Conservation (phyloP, 169 alveolate species). For the Cryptosporidium ryanae region DNA sequence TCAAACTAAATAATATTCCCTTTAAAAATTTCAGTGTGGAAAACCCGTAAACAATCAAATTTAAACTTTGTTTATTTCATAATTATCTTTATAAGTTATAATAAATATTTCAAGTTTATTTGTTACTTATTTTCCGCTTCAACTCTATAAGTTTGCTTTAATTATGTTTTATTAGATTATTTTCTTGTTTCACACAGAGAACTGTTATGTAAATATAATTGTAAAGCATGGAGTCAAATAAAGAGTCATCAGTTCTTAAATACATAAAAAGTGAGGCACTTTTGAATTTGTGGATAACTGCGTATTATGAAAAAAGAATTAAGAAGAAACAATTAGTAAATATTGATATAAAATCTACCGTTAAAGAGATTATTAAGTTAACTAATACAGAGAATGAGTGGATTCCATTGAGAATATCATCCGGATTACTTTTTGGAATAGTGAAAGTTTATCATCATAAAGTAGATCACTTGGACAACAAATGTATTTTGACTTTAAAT, state of each 20-base stretch:
- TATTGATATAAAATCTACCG: constrained; percentile 36
- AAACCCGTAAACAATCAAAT: neutral
- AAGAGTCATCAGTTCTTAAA: constrained; percentile 48
- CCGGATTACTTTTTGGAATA: constrained; percentile 41
- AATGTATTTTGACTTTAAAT: constrained; percentile 24
- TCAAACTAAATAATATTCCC: neutral
- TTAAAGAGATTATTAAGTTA: constrained; percentile 42
- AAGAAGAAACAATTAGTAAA: constrained; percentile 31
- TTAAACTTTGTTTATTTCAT: too few species aligned
- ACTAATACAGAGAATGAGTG: constrained; percentile 31
- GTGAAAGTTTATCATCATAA: constrained; percentile 50
- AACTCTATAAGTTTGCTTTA: too few species aligned
- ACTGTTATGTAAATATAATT: too few species aligned
- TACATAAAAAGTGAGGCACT: constrained; percentile 39
- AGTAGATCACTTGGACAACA: constrained; percentile 49
- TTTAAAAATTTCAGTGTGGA: neutral
- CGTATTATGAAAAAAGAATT: constrained; percentile 54
- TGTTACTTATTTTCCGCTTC: too few species aligned
- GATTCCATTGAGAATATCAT: constrained; percentile 70
- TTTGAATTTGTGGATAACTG: constrained; percentile 53
- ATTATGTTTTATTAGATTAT: too few species aligned
- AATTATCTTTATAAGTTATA: too few species aligned
- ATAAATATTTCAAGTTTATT: too few species aligned
- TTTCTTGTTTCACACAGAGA: too few species aligned
- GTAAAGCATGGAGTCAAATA: neutral